Evolutionary conservation across 2,329 filamentous ascomycete genomes (phyloP).

Genomic region (Epichloe hybrida): DNA sequence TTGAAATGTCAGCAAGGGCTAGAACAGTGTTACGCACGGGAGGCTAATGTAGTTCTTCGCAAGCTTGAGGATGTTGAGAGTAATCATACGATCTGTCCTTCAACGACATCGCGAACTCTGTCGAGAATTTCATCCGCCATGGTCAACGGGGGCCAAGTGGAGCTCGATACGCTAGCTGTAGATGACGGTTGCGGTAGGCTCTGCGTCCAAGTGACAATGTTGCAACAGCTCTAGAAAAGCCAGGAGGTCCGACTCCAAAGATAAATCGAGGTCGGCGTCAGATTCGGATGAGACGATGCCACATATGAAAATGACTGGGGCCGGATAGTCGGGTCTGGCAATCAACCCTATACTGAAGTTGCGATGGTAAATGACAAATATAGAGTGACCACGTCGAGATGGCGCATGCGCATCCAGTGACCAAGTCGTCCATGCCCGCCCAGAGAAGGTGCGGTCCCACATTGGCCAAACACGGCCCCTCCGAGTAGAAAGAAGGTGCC

Average conservation of each 20-base stretch:
- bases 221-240: neutral
- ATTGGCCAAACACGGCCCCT: neutral
- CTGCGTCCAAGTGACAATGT: neutral
- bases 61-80: neutral
- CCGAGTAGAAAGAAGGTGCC: neutral
- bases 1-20: neutral
- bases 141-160: neutral
- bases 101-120: constrained; percentile 62
- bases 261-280: neutral
- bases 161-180: neutral
- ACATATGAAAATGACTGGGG: neutral
- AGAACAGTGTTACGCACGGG: neutral
- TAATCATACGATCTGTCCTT: constrained; percentile 74
- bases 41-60: neutral
- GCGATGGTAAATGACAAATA: neutral
- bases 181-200: neutral
- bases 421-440: neutral
- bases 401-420: neutral
- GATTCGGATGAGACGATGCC: neutral
- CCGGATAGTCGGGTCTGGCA: neutral
- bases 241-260: neutral
- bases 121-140: constrained; percentile 74
- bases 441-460: neutral
- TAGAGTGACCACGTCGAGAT: constrained; percentile 5
- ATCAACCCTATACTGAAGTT: neutral